Evolutionary conservation across 305 asterid genomes (phyloP), one percentile per base, ranked within the genome.

Genomic region (Fraxinus albicans): DNA sequence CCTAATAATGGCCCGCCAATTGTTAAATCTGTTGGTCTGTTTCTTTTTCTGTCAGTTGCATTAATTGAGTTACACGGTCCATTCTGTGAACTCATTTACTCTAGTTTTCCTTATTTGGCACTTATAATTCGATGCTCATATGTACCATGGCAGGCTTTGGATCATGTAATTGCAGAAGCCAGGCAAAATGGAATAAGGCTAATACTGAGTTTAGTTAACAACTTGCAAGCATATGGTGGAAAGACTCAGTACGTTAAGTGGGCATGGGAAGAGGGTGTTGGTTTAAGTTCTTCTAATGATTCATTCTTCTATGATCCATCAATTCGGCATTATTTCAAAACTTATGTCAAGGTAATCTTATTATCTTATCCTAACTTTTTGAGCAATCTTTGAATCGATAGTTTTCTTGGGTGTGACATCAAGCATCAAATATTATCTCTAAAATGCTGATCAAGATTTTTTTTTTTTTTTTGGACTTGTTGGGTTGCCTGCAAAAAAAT

Each of bases 221-320:
- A 90, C 78, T 80, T 90, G 83, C 88, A 88, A 87, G 90, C 93
- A 5, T 90, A 87, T 33, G 93, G 93, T 60, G 93, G 93, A 27
- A 90, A 90, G 83, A 86, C 90, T 58, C 93, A 87, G 79, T 90
- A 90, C 74, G 93, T 90, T 60, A 88, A 88, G 85, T 90, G 93
- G 93, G 91, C 93, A 19, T 90, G 91, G 93, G 93, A 88, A 40
- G 93, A 88, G 80, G 91, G 91, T 23, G 85, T 88, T 80, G 93
- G 87, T 69, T 55, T 88, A 80, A 88, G 93, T 82, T 84, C 93
- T 60, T 90, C 93, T 1, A 97, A 97, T 9, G 99, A 97, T 90
- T 97, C 99, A 4, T 97, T 97, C 92, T 97, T 95, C 91, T 97
- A 93, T 72, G 99, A 97, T 90, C 98, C 99, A 31, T 93, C 99